phyloP scores from a whole-genome alignment of 2,329 filamentous ascomycete genomes.

The Zymoseptoria pseudotritici region DNA sequence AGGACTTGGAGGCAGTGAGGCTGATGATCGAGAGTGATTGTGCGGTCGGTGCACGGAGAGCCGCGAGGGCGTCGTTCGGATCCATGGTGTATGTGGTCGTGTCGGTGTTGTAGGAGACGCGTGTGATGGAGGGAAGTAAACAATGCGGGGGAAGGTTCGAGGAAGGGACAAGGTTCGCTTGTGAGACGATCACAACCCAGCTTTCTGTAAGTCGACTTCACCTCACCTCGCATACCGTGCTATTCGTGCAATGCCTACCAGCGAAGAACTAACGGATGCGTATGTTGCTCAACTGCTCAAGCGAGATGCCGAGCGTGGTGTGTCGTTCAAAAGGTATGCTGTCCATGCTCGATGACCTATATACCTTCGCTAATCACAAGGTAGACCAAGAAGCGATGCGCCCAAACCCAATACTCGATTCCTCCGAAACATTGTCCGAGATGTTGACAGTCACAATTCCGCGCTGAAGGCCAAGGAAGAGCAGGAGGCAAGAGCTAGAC shows the following conservation, averaged over 20 bases:
- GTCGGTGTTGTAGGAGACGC: neutral
- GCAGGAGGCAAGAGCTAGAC: conserved; percentile 65
- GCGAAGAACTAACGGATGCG: conserved; percentile 54
- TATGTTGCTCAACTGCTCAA: conserved; percentile 74
- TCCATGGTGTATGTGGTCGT: conserved; percentile 12
- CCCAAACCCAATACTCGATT: conserved; percentile 91
- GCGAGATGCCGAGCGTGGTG: conserved; percentile 62
- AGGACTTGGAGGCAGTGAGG: conserved; percentile 44
- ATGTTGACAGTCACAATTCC: conserved; percentile 83
- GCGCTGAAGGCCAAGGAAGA: conserved; percentile 77
- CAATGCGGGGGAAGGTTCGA: neutral
- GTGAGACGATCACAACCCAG: neutral
- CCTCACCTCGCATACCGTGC: neutral
- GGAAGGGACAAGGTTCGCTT: neutral
- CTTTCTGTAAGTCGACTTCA: neutral
- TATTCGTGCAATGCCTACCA: neutral
- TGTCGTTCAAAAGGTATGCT: neutral
- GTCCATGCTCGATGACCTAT: conserved; percentile 26
- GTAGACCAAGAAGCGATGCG: conserved; percentile 30
- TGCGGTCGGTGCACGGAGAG: conserved; percentile 52
- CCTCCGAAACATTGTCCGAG: conserved; percentile 76
- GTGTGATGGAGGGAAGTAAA: neutral
- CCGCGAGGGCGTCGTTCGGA: conserved; percentile 10
- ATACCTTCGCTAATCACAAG: neutral
- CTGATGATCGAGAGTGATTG: conserved; percentile 50